Base-by-base conservation (phyloP, 768 basidiomycete species). In the Termitomyces sp. region DNA sequence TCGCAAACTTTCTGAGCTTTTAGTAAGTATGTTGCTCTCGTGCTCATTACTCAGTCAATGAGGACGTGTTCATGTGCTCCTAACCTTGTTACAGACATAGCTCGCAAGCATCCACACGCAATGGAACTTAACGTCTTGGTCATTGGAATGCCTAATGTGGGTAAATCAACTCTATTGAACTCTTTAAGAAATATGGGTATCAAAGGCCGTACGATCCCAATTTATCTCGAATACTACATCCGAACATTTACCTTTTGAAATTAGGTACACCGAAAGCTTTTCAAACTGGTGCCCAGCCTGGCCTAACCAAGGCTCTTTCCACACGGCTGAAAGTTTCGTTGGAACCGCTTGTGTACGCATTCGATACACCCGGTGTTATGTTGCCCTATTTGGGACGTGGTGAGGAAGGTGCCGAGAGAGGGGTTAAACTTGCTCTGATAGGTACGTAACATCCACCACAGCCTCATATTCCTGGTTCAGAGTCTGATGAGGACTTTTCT, bases 131-230 rank as follows among this genome's bases (percentile, higher is more conserved):
- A 94, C 65, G 88, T 98, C 7, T 80, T 98, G 2, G 93, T 98
- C 24, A 87, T 97, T 58, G 97, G 97, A 24, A 98, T 99, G 96
- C 97, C 97, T 18, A 98, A 98, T 70, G 94, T 98, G 48, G 96
- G 96, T 42, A 98, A 99, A 74, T 98, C 95, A 15, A 95, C 92
- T 2, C 73, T 98, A 51, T 76, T 99, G 13, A 99, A 99, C 67
- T 85, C 93, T 1, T 79, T 99, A 28, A 83, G 96, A 44, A 86
- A 83, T 66, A 86, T 86, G 67, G 96, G 96, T 12, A 90, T 96
- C 46, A 77, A 81, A 65, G 94, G 94, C 68, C 87, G 94, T 95
- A 70, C 69, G 86, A 58, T 51, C 58, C 34, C 12, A 48, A 50
- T 28, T 47, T 56, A 51, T 47, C 28, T 31, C 55, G 50, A 56